phyloP scores from a whole-genome alignment of 139 green algal species.

The Ettlia oleoabundans region DNA sequence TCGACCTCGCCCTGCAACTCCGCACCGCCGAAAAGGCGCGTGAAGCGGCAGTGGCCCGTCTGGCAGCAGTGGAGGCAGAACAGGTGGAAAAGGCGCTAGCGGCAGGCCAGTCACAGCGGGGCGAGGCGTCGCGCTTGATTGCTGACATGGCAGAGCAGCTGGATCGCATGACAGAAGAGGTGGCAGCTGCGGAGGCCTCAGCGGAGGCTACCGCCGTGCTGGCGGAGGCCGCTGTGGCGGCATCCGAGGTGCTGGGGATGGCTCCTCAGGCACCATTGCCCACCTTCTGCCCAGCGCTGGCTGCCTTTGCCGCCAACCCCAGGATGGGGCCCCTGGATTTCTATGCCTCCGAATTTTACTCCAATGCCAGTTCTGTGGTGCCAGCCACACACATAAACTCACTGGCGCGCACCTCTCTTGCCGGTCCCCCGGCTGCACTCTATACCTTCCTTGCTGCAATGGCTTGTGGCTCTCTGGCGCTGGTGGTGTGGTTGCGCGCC shows the following conservation, averaged over 20 bases:
- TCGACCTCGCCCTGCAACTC: conserved; percentile 10
- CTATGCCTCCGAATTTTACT: too few species aligned
- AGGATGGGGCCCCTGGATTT: too few species aligned
- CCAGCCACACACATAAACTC: too few species aligned
- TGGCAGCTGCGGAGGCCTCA: background rate
- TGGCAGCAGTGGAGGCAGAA: background rate
- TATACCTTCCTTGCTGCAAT: background rate
- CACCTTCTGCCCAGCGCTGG: background rate
- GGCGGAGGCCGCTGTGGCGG: background rate
- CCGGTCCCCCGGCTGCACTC: background rate
- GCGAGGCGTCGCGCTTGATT: background rate
- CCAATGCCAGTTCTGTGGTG: too few species aligned
- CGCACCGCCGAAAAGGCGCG: background rate
- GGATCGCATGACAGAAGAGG: background rate
- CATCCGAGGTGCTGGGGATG: background rate
- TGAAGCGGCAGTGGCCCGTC: background rate
- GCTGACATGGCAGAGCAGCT: background rate
- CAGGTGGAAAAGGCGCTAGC: background rate
- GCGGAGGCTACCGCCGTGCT: background rate
- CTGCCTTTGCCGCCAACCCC: too few species aligned
- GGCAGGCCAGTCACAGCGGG: background rate
- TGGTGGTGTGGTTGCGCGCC: background rate
- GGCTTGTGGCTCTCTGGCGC: background rate
- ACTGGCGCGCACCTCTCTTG: background rate
- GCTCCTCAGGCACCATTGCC: background rate